phyloP scores from a whole-genome alignment of 2,329 filamentous ascomycete genomes.

The Aureobasidium sp. region DNA sequence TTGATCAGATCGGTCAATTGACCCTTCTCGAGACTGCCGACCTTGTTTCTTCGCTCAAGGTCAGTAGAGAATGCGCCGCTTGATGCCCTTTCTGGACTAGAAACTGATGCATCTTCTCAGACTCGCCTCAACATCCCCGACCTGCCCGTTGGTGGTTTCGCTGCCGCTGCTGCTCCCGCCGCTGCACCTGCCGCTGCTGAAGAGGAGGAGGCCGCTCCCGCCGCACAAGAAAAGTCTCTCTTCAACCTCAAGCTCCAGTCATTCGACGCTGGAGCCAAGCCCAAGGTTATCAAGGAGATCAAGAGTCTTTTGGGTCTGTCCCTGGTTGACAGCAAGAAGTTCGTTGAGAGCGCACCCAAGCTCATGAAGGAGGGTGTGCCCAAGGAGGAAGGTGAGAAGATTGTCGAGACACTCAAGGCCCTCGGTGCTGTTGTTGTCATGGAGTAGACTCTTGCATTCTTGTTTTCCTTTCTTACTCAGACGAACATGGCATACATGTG shows the following conservation, averaged over 20 bases:
- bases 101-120: constrained; percentile 42
- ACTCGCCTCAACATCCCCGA: constrained; percentile 95
- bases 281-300: constrained; percentile 99
- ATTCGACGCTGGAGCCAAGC: constrained; percentile 83
- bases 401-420: constrained; percentile 87
- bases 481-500: constrained; percentile 9
- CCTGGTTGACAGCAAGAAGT: constrained; percentile 99
- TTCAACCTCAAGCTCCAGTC: constrained; percentile 93
- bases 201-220: constrained; percentile 82
- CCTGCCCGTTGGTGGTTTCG: constrained; percentile 87
- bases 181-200: constrained; percentile 59
- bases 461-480: not conserved
- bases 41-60: constrained; percentile 90
- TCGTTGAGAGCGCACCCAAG: constrained; percentile 97
- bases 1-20: constrained; percentile 98
- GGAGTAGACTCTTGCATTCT: constrained; percentile 54
- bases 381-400: constrained; percentile 99
- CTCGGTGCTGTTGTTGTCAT: constrained; percentile 82
- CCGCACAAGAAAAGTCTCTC: constrained; percentile 86
- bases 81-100: not conserved
- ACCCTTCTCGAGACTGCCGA: constrained; percentile 96
- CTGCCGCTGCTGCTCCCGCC: constrained; percentile 55
- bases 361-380: constrained; percentile 97
- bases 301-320: constrained; percentile 92
- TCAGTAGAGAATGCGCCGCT: constrained; percentile 35